Percentiles rank a stretch among this genome's conserved stretches.
These are phyloP conservation scores for Microdochium bolleyi DNA, from an alignment of 2,329 filamentous ascomycete genomes.

Conservation along the genomic window DNA sequence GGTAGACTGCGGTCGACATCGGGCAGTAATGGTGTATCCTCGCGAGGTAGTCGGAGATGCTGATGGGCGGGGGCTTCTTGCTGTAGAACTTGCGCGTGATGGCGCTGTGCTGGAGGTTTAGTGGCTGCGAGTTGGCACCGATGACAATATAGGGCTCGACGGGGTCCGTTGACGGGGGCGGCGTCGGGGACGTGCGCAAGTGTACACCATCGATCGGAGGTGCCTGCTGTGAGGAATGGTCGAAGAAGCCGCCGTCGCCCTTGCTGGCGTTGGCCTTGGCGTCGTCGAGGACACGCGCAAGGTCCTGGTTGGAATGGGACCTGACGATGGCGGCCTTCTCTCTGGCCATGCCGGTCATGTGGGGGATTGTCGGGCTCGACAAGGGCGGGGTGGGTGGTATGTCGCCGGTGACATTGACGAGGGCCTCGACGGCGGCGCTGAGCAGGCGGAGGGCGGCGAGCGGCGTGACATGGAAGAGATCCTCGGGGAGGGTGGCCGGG, in stretches of 20 bases:
- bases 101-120: conserved; percentile 72
- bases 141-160: conserved; percentile 51
- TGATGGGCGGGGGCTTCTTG: conserved; percentile 76
- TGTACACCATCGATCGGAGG: conserved; percentile 37
- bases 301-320: conserved; percentile 47
- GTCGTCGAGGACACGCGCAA: conserved; percentile 34
- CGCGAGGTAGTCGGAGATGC: conserved; percentile 74
- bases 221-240: conserved; percentile 8
- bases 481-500: conserved; percentile 38
- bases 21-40: conserved; percentile 88
- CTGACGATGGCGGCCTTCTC: conserved; percentile 55
- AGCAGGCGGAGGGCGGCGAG: conserved; percentile 72
- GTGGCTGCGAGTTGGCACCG: conserved; percentile 62
- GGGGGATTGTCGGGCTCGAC: conserved; percentile 52
- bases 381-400: conserved; percentile 73
- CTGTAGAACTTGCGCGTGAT: conserved; percentile 92
- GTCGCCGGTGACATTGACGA: conserved; percentile 68
- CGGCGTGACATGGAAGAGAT: conserved; percentile 66
- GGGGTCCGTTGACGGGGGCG: conserved; percentile 15
- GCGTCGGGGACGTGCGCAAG: conserved; percentile 27
- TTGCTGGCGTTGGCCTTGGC: conserved; percentile 22
- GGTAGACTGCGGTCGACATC: conserved; percentile 87
- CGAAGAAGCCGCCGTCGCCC: conserved; percentile 9
- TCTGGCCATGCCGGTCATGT: conserved; percentile 54
- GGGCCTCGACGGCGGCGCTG: conserved; percentile 60